A percentile compares a stretch with the other conserved stretches of the same genome.
Evolutionary conservation across 2,329 filamentous ascomycete species (phyloP).

Genomic region (Blastomyces silverae): DNA sequence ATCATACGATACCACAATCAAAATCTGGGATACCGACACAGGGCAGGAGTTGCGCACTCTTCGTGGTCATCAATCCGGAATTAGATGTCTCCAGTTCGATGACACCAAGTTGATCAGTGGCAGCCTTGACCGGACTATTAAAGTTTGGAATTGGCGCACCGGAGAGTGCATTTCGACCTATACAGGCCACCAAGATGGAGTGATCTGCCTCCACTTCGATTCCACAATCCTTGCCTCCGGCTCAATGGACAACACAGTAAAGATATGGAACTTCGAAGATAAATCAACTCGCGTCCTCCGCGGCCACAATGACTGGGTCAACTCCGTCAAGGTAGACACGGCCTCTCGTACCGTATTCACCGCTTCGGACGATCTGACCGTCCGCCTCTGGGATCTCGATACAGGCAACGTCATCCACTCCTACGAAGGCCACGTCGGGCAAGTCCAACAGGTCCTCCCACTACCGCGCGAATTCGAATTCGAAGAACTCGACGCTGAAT

Average conservation of each 20-base stretch:
- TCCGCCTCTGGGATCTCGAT: constrained; percentile 90
- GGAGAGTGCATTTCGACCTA: constrained; percentile 80
- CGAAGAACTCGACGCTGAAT: constrained; percentile 58
- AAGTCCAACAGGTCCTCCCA: constrained; percentile 84
- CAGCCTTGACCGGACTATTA: constrained; percentile 77
- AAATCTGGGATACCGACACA: constrained; percentile 91
- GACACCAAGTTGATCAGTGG: constrained; percentile 86
- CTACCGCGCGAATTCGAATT: constrained; percentile 85
- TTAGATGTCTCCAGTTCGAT: constrained; percentile 88
- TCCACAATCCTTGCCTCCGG: constrained; percentile 78
- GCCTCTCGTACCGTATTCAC: constrained; percentile 80
- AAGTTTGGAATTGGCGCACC: constrained; percentile 95
- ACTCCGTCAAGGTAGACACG: constrained; percentile 82
- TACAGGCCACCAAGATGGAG: constrained; percentile 68
- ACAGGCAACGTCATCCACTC: constrained; percentile 66
- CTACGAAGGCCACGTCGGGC: constrained; percentile 86
- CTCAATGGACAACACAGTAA: constrained; percentile 81
- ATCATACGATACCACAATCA: constrained; percentile 90
- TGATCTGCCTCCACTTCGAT: constrained; percentile 83
- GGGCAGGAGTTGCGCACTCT: constrained; percentile 81
- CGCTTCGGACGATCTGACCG: constrained; percentile 84
- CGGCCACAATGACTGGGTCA: constrained; percentile 92
- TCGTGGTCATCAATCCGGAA: constrained; percentile 70
- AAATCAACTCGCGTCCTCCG: constrained; percentile 72
- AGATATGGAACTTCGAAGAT: constrained; percentile 85